Base-by-base conservation (phyloP, 345 rosid species). In the Lenwebbia sp. region DNA sequence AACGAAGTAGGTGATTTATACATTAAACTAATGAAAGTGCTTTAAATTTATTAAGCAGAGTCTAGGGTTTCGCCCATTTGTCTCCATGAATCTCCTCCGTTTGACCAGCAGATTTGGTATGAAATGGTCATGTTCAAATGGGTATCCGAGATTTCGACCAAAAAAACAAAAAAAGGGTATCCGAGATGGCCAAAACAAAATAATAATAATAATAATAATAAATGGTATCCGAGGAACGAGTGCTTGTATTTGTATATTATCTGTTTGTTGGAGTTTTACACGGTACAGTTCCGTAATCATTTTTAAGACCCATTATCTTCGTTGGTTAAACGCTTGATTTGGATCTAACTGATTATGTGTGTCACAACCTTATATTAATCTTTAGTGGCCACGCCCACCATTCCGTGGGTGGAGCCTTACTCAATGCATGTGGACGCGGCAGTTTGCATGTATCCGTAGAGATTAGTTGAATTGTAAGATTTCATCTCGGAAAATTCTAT, bases 381-480 rank as follows among this genome's bases (percentile, higher is more conserved):
- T 70, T 70, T 70, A 10, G n/a, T 5, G 13, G 7, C 13, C 2
- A 19, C 2, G 13, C 3, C 10, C 13, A 2, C 5, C 6, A 10
- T 70, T 1, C 0, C 12, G 0, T 19, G 41, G 2, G 1, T 37
- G 13, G 3, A 70, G 26, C 7, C 13, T 37, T 19, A 19, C 3
- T 70, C 25, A 7, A 70, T 37, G 1, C 6, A 70, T 3, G 0
- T 70, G 7, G 1, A 70, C 1, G 0, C 0, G 5, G 10, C 0
- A 3, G 9, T 70, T 70, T 37, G 4, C 41, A 0, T 37, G 0
- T 19, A 37, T 37, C 1, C 1, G 0, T 37, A 37, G 13, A 10
- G 81, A 70, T 19, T 56, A 9, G 13, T 70, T 3, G 17, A 70
- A 70, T 70, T 17, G 13, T 25, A 70, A 70, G 14, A 37, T 70